A percentile compares a stretch with the other conserved stretches of the same genome.
These are phyloP conservation scores for Trypanosoma boissoni DNA, from an alignment of 208 protist species.

Conservation along the genomic window DNA sequence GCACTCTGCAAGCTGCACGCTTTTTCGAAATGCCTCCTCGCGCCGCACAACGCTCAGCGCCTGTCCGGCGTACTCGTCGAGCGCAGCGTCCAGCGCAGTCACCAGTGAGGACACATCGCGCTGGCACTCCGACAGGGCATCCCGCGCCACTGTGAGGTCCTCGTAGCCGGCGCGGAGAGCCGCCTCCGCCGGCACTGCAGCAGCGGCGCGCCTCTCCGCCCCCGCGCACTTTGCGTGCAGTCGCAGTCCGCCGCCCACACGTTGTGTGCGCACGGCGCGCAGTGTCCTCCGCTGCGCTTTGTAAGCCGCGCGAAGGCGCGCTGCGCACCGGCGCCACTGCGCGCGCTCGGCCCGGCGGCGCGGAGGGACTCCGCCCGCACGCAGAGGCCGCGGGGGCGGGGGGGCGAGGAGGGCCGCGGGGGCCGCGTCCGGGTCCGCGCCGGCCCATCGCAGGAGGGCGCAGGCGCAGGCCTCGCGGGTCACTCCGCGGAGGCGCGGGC, in stretches of 20 bases:
- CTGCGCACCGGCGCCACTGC: slow-evolving; percentile 19
- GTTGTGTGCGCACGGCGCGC: slow-evolving; percentile 27
- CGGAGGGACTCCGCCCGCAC: background rate
- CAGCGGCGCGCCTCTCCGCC: slow-evolving; percentile 15
- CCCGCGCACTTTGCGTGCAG: slow-evolving; percentile 61
- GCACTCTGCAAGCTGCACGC: slow-evolving; percentile 31
- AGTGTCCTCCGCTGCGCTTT: slow-evolving; percentile 27
- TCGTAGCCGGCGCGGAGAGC: slow-evolving; percentile 41
- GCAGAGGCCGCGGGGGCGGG: background rate
- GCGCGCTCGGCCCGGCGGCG: too few species aligned
- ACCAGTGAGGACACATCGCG: slow-evolving; percentile 33
- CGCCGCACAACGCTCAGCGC: slow-evolving; percentile 33
- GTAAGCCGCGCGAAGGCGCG: slow-evolving; percentile 24
- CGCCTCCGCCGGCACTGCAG: slow-evolving; percentile 14
- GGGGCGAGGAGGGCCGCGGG: background rate
- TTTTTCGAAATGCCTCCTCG: slow-evolving; percentile 43
- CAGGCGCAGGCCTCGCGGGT: background rate
- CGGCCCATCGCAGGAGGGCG: background rate
- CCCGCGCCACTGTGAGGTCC: slow-evolving; percentile 41
- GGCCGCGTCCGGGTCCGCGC: background rate
- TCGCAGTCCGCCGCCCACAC: slow-evolving; percentile 26
- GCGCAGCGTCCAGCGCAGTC: slow-evolving; percentile 31
- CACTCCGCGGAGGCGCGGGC: too few species aligned
- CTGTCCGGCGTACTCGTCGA: slow-evolving; percentile 59
- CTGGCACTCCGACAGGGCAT: slow-evolving; percentile 67